Percentiles rank a stretch among this genome's conserved stretches.
These are phyloP conservation scores for Leishmania arabica DNA, from an alignment of 208 protist genomes.

Conservation along the genomic window DNA sequence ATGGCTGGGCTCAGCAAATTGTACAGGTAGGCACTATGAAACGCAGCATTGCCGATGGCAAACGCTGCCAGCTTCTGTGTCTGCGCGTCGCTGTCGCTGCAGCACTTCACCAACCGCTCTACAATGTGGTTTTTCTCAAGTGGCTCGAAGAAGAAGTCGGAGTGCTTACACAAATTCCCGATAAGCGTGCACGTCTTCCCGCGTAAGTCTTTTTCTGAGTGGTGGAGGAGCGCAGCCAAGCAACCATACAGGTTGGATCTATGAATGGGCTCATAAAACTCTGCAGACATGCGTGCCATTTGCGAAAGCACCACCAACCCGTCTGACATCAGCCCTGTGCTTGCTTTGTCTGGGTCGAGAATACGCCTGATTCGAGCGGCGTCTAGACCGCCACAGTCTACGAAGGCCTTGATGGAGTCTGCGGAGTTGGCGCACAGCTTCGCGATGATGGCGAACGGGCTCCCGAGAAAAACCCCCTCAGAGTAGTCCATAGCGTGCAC, in stretches of 20 bases:
- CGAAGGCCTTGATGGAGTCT: slow-evolving; percentile 83
- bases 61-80: slow-evolving; percentile 96
- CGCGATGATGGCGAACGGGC: slow-evolving; percentile 82
- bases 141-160: slow-evolving; percentile 90
- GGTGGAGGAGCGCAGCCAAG: slow-evolving; percentile 64
- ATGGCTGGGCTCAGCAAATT: slow-evolving; percentile 70
- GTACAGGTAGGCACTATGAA: slow-evolving; percentile 93
- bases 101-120: slow-evolving; percentile 79
- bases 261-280: slow-evolving; percentile 90
- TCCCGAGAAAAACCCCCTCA: slow-evolving; percentile 80
- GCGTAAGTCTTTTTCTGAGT: slow-evolving; percentile 78
- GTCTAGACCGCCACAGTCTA: slow-evolving; percentile 88
- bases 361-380: slow-evolving; percentile 62
- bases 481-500: slow-evolving; percentile 83
- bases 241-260: slow-evolving; percentile 75
- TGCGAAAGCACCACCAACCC: slow-evolving; percentile 91
- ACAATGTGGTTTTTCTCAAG: slow-evolving; percentile 74
- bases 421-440: slow-evolving; percentile 78
- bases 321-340: slow-evolving; percentile 78
- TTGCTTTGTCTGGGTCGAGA: slow-evolving; percentile 79
- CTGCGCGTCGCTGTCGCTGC: slow-evolving; percentile 74
- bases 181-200: slow-evolving; percentile 95
- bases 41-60: slow-evolving; percentile 95
- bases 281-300: slow-evolving; percentile 82
- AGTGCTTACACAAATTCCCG: slow-evolving; percentile 96